Percentiles rank a stretch among this genome's conserved stretches.
These are phyloP conservation scores for Talaromyces trachyspermus DNA, from an alignment of 495 filamentous ascomycete species.

Conservation along the genomic window DNA sequence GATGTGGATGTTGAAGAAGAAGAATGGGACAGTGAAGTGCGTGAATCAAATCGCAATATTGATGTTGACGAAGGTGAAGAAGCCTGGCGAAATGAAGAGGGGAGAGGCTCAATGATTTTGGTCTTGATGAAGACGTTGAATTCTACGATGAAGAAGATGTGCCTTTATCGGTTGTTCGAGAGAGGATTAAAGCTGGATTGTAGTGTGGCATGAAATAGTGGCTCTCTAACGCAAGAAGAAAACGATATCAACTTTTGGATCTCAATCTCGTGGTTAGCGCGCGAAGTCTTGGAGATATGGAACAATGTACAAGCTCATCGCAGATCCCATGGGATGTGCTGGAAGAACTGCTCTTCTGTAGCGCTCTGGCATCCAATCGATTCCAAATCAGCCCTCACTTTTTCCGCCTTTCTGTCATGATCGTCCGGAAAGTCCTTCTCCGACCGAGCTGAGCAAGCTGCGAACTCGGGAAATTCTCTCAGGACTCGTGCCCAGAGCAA, in stretches of 20 bases:
- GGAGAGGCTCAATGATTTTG: slow-evolving; percentile 79
- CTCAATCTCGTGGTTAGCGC: too few species aligned
- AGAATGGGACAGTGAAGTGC: slow-evolving; percentile 12
- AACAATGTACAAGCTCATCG: too few species aligned
- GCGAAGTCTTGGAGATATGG: too few species aligned
- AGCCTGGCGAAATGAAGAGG: slow-evolving; percentile 82
- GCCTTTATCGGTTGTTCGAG: slow-evolving; percentile 45
- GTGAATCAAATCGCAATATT: slow-evolving; percentile 19
- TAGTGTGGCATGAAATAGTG: too few species aligned
- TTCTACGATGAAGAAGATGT: slow-evolving; percentile 76
- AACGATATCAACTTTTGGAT: too few species aligned
- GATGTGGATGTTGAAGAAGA: slow-evolving; percentile 22
- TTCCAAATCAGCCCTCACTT: neutral
- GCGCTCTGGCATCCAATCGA: neutral
- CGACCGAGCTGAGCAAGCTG: neutral
- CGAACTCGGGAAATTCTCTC: neutral
- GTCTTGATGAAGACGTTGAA: slow-evolving; percentile 78
- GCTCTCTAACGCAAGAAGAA: too few species aligned
- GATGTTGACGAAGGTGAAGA: slow-evolving; percentile 46
- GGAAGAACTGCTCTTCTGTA: neutral
- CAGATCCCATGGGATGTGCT: neutral
- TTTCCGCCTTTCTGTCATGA: neutral
- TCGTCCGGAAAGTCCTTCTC: neutral
- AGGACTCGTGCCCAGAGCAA: neutral
- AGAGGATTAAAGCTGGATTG: slow-evolving; percentile 6